Evolutionary conservation across 768 basidiomycete genomes (phyloP), one percentile per base, ranked within the genome.

Genomic region (Termitomyces bulborhizus): DNA sequence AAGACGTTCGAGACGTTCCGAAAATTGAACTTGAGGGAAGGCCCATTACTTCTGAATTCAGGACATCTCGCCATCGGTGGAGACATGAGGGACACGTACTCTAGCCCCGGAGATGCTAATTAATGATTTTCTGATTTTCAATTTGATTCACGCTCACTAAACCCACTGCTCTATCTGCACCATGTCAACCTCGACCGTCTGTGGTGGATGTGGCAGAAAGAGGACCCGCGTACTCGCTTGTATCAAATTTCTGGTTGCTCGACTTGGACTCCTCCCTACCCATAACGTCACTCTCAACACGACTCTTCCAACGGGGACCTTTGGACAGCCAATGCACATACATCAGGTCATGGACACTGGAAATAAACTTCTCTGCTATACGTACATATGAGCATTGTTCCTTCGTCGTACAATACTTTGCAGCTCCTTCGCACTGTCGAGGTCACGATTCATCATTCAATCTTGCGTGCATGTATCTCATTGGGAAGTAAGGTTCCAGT

Each of bases 141-240:
- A n/a, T n/a, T n/a, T n/a, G n/a, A n/a, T n/a, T n/a, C n/a, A n/a
- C n/a, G n/a, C n/a, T n/a, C n/a, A n/a, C n/a, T n/a, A n/a, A n/a
- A n/a, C n/a, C n/a, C n/a, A n/a, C n/a, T n/a, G n/a, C n/a, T n/a
- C n/a, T n/a, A n/a, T n/a, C n/a, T n/a, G n/a, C n/a, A n/a, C n/a
- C n/a, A n/a, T n/a, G n/a, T n/a, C n/a, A n/a, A n/a, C n/a, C n/a
- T n/a, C n/a, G n/a, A n/a, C n/a, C n/a, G 73, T n/a, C 63, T 76
- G 1, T 75, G 73, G 73, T 73, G 71, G 72, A 43, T 59, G 7
- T 76, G 75, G 75, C 71, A 72, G 43, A 56, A 57, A 27, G 53
- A 62, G 42, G 59, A 69, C 27, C 54, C 59, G 3, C 54, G 55
- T 0, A 56, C 54, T 4, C 69, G 71, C 16, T 47, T 74, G 5